phyloP scores from a whole-genome alignment of 129 eudicot genomes.

The Flaveria brownii region DNA sequence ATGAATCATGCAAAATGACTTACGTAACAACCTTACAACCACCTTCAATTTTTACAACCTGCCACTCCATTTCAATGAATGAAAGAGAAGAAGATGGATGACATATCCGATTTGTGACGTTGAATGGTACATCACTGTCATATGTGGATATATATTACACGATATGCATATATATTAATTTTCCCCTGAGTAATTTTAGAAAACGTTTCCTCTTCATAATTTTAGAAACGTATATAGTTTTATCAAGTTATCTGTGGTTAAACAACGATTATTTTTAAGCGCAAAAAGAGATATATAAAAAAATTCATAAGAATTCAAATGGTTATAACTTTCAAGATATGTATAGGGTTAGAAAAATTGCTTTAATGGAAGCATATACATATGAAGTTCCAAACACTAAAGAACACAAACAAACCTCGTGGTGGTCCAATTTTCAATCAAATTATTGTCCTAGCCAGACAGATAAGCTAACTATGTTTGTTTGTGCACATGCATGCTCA shows the following conservation, averaged over 20 bases:
- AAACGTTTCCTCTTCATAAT: not conserved
- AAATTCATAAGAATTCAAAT: too few species aligned
- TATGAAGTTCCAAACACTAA: slow-evolving; percentile 28
- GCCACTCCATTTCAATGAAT: slow-evolving; percentile 3
- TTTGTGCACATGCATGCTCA: slow-evolving; percentile 20
- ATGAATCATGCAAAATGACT: slow-evolving; percentile 37
- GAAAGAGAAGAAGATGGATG: not conserved
- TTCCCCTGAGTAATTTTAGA: not conserved
- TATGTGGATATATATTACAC: not conserved
- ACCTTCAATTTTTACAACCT: slow-evolving; percentile 14
- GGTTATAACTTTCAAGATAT: too few species aligned
- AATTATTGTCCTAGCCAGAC: not conserved
- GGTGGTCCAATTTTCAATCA: slow-evolving; percentile 29
- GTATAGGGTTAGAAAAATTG: not conserved
- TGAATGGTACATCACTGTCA: not conserved
- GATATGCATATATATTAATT: not conserved
- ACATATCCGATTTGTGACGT: not conserved
- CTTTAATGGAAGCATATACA: slow-evolving; percentile 16
- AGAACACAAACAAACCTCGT: slow-evolving; percentile 23
- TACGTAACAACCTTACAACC: slow-evolving; percentile 31
- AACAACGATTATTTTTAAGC: too few species aligned
- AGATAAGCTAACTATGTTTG: slow-evolving; percentile 18
- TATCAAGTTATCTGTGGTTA: too few species aligned
- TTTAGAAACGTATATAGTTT: too few species aligned
- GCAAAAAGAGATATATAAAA: too few species aligned